These are phyloP conservation scores for Colletotrichum paranaense DNA, from an alignment of 2,329 filamentous ascomycete species.

Conservation along the genomic window DNA sequence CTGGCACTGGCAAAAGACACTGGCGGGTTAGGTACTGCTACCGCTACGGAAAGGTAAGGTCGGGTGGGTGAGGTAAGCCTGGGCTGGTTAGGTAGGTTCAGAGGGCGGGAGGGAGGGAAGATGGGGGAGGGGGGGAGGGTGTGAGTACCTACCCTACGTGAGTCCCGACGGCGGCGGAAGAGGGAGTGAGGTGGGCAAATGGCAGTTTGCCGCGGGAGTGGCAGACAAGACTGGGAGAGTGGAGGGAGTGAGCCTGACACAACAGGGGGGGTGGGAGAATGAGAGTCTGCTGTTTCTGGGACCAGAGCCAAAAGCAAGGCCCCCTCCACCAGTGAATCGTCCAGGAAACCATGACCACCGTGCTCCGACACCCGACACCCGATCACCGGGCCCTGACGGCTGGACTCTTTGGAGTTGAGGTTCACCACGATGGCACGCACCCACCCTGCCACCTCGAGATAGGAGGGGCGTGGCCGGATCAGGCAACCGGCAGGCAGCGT, in stretches of 20 bases:
- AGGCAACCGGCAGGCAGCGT: constrained; percentile 15
- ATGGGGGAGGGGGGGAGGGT: constrained; percentile 1
- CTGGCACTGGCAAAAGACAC: constrained; percentile 28
- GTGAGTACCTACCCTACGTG: not conserved
- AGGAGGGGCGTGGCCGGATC: constrained; percentile 23
- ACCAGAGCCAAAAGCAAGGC: constrained; percentile 14
- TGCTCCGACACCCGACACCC: constrained; percentile 34
- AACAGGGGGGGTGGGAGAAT: not conserved
- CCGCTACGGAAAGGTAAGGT: too few species aligned
- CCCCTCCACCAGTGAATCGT: constrained; percentile 15
- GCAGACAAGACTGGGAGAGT: not conserved
- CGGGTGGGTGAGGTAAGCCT: constrained; percentile 14
- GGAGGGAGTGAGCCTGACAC: not conserved
- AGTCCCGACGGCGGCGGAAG: not conserved
- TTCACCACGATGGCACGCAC: not conserved
- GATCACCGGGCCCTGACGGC: constrained; percentile 28
- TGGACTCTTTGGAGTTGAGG: constrained; percentile 9
- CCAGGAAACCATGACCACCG: constrained; percentile 30
- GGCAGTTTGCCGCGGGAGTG: constrained; percentile 34
- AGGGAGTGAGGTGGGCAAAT: constrained; percentile 2
- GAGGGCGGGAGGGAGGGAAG: not conserved
- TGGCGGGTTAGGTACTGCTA: not conserved
- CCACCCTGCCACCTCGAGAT: not conserved
- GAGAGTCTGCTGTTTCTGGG: constrained; percentile 15
- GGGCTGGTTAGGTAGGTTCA: not conserved